Evolutionary conservation across 2,329 filamentous ascomycete genomes (phyloP), one percentile per base, ranked within the genome.

Genomic region (Tolypocladium pustulatum): DNA sequence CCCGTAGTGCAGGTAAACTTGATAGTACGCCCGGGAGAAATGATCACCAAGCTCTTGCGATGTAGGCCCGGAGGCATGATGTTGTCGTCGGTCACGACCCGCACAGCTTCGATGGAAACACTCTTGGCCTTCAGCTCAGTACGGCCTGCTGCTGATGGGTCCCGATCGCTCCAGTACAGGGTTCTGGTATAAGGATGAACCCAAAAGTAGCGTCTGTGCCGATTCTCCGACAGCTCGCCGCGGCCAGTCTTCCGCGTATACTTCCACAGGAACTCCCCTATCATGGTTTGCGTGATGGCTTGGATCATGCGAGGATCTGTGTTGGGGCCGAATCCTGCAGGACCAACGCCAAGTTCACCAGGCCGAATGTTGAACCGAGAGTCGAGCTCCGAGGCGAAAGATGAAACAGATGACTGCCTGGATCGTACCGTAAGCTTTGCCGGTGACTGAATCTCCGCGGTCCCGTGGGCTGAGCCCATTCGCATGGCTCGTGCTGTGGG

Each of bases 281-380:
- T 97, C 94, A 99, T 99, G 22, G 94, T 97, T 74, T 99, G 93
- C 2, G 94, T 99, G 64, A 99, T 97, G 55, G 94, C 94, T 76
- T 97, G 91, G 65, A 99, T 97, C 91, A 99, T 97, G 66, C 93
- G 89, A 62, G 93, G 93, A 75, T 99, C 94, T 6, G 91, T 96
- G 62, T 83, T 83, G 25, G 85, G 78, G 12, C 85, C 83, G 61
- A 94, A 82, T 17, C 86, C 87, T 54, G 76, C 73, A 8, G 77
- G 67, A 52, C 75, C 76, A 57, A 84, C 78, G 52, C 76, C 75
- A 70, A 82, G 78, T 56, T 81, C 81, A 59, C 81, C 74, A 13
- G 84, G 81, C 46, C 69, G 72, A 58, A 91, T 87, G 69, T 95
- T 91, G 79, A 99, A 97, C 46, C 93, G 84, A 60, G 87, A 86